These are phyloP conservation scores for Alternaria gansuensis DNA, from an alignment of 2,329 filamentous ascomycete species.

Conservation along the genomic window DNA sequence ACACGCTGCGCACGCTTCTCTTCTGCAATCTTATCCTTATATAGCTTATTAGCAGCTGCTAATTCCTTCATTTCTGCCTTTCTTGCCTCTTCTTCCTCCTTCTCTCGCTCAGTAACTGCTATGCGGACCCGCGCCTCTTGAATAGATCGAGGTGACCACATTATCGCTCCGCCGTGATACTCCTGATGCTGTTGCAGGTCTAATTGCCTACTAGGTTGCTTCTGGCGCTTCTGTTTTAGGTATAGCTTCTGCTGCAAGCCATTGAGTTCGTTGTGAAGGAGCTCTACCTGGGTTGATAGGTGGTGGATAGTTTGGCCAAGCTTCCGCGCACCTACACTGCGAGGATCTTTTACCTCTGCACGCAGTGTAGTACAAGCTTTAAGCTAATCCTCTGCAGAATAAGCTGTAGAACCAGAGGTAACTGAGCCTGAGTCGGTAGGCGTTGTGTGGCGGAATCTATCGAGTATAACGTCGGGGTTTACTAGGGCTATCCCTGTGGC, in stretches of 20 bases:
- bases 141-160: slow-evolving; percentile 10
- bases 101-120: background rate
- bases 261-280: background rate
- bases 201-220: slow-evolving; percentile 1
- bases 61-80: slow-evolving; percentile 6
- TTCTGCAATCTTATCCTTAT: slow-evolving; percentile 5
- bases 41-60: slow-evolving; percentile 2
- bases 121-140: slow-evolving; percentile 2
- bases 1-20: background rate
- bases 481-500: too few species aligned
- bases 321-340: background rate
- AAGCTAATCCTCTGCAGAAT: too few species aligned
- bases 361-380: too few species aligned
- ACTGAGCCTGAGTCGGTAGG: background rate
- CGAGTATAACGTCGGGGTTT: too few species aligned
- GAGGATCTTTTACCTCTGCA: too few species aligned
- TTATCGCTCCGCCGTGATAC: slow-evolving; percentile 6
- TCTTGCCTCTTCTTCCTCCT: background rate
- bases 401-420: too few species aligned
- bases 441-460: background rate
- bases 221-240: background rate
- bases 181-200: background rate
- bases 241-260: background rate
- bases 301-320: background rate
- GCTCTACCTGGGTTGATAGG: background rate